Conservation (phyloP, 1,139 yeast genomes). For the Zhuliangozyma blackwelliae region DNA sequence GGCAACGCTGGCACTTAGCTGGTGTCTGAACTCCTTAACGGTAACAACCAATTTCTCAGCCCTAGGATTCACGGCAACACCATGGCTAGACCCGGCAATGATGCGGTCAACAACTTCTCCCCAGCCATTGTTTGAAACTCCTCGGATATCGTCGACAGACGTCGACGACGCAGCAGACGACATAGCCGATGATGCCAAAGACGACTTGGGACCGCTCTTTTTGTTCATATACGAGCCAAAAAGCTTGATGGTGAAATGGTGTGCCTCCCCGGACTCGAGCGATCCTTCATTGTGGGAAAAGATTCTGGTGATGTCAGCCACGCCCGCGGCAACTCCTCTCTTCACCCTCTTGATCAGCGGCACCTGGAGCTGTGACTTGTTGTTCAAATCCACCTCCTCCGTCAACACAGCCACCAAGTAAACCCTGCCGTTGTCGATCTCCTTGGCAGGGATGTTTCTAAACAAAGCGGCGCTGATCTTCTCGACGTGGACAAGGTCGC, state of each 20-base stretch:
- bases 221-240: constrained; percentile 62
- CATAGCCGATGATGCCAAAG: not conserved
- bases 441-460: constrained; percentile 71
- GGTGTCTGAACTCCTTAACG: constrained; percentile 70
- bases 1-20: constrained; percentile 29
- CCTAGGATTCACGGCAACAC: constrained; percentile 79
- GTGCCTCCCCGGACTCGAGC: constrained; percentile 57
- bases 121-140: constrained; percentile 68
- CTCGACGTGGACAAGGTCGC: constrained; percentile 58
- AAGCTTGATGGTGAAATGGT: constrained; percentile 67
- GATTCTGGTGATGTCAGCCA: constrained; percentile 76
- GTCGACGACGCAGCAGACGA: no score
- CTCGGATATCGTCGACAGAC: constrained; percentile 16
- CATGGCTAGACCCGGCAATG: constrained; percentile 69
- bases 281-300: constrained; percentile 66
- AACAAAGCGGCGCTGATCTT: constrained; percentile 76
- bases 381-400: constrained; percentile 47
- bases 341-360: constrained; percentile 47
- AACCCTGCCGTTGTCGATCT: constrained; percentile 57
- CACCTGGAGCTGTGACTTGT: constrained; percentile 18
- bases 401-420: constrained; percentile 67
- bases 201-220: constrained; percentile 22
- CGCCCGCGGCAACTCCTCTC: constrained; percentile 87
- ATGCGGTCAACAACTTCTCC: constrained; percentile 82
- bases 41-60: constrained; percentile 70